These are phyloP conservation scores for Taiozyma onychis DNA, from an alignment of 1,139 yeast genomes.

Conservation along the genomic window DNA sequence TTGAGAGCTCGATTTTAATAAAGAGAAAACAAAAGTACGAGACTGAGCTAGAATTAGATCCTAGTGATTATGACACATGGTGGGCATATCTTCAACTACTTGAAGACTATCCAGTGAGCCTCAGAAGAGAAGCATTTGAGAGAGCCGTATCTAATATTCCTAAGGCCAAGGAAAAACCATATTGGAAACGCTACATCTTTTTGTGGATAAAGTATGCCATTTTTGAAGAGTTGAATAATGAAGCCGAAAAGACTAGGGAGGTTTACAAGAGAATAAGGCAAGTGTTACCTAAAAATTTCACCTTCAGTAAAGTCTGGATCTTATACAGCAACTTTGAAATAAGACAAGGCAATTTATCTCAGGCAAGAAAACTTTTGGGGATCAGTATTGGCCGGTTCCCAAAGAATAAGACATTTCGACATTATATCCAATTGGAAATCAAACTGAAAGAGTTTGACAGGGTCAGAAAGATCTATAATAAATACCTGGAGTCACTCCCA, in stretches of 20 bases:
- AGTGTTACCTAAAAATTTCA: conserved; percentile 51
- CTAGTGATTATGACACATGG: conserved; percentile 73
- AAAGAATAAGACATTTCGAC: conserved; percentile 51
- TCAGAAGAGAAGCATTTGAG: conserved; percentile 34
- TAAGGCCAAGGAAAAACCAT: conserved; percentile 26
- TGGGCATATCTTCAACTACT: conserved; percentile 60
- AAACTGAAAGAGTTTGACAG: conserved; percentile 70
- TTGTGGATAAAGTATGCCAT: conserved; percentile 66
- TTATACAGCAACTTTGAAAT: conserved; percentile 69
- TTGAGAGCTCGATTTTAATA: conserved; percentile 44
- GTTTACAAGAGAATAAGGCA: conserved; percentile 46
- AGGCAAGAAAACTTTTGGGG: conserved; percentile 71
- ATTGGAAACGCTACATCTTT: conserved; percentile 66
- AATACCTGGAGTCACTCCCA: conserved; percentile 54
- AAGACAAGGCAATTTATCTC: conserved; percentile 43
- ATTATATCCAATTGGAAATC: conserved; percentile 51
- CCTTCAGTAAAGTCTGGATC: conserved; percentile 75
- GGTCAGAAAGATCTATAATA: conserved; percentile 67
- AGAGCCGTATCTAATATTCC: conserved; percentile 40
- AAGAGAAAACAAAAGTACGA: conserved; percentile 58
- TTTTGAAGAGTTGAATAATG: conserved; percentile 51
- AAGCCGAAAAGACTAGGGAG: conserved; percentile 42
- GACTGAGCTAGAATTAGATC: conserved; percentile 38
- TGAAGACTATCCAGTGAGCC: conserved; percentile 26
- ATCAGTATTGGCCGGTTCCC: conserved; percentile 62